Percentiles rank a stretch among this genome's conserved stretches.
phyloP scores from a whole-genome alignment of 768 basidiomycete genomes.

The Galerina sulciceps region DNA sequence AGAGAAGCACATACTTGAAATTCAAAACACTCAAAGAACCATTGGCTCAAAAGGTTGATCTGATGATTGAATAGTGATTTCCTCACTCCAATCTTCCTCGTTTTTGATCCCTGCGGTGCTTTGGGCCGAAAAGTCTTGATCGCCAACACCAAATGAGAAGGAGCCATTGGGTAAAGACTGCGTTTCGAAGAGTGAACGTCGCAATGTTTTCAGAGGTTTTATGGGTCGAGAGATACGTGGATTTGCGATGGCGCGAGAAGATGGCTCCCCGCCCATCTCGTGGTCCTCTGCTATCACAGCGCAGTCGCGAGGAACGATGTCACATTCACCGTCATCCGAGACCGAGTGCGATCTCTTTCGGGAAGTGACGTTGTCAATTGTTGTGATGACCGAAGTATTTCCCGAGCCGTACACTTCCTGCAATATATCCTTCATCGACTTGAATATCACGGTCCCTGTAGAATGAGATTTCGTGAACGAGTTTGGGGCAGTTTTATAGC shows the following conservation, averaged over 20 bases:
- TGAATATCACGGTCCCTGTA: slow-evolving; percentile 47
- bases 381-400: slow-evolving; percentile 5
- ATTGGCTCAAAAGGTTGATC: slow-evolving; percentile 30
- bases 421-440: slow-evolving; percentile 59
- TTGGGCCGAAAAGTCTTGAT: neutral
- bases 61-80: slow-evolving; percentile 17
- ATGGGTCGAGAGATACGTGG: slow-evolving; percentile 30
- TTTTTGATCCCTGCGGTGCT: slow-evolving; percentile 14
- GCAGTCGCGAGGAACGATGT: neutral
- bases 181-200: slow-evolving; percentile 35
- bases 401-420: slow-evolving; percentile 44
- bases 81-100: slow-evolving; percentile 50
- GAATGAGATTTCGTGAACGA: slow-evolving; percentile 45
- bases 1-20: neutral
- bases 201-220: slow-evolving; percentile 43
- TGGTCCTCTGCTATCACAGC: neutral
- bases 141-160: slow-evolving; percentile 15
- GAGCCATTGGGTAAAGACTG: slow-evolving; percentile 41
- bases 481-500: slow-evolving; percentile 48
- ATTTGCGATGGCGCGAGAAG: neutral
- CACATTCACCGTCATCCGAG: slow-evolving; percentile 11
- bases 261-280: neutral
- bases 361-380: slow-evolving; percentile 6
- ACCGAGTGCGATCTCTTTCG: slow-evolving; percentile 44
- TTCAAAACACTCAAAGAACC: slow-evolving; percentile 7